Percentiles rank a stretch among this genome's conserved stretches.
These are phyloP conservation scores for Psophocarpus tetragonolobus DNA, from an alignment of 306 rosid genomes.

Conservation along the genomic window DNA sequence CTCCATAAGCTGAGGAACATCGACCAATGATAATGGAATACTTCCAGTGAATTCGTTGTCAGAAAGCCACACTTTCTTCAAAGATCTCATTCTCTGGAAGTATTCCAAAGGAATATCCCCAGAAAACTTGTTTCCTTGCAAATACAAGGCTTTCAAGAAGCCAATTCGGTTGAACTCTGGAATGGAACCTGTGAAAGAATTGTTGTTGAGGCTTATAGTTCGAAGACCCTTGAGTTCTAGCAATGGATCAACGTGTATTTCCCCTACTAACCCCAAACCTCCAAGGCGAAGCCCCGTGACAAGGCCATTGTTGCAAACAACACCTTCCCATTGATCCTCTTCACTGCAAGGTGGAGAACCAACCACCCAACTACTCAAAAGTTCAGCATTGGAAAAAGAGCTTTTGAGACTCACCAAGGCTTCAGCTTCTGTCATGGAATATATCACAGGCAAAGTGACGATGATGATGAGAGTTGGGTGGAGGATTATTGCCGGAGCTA, in stretches of 20 bases:
- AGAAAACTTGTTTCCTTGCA: slow-evolving; percentile 64
- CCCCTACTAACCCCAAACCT: slow-evolving; percentile 50
- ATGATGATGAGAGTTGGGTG: slow-evolving; percentile 32
- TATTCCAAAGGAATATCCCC: slow-evolving; percentile 62
- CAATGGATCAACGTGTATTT: slow-evolving; percentile 49
- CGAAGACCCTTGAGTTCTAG: slow-evolving; percentile 48
- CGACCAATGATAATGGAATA: slow-evolving; percentile 55
- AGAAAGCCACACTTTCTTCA: slow-evolving; percentile 69
- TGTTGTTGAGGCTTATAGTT: slow-evolving; percentile 54
- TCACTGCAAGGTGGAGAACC: slow-evolving; percentile 46
- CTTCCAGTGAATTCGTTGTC: slow-evolving; percentile 60
- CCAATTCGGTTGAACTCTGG: slow-evolving; percentile 61
- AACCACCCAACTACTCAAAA: slow-evolving; percentile 50
- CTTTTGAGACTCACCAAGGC: slow-evolving; percentile 59
- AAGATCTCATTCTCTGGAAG: slow-evolving; percentile 55
- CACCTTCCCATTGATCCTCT: slow-evolving; percentile 52
- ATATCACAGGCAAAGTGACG: neutral
- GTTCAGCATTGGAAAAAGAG: slow-evolving; percentile 44
- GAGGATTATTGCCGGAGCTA: slow-evolving; percentile 34
- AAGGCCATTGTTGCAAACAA: slow-evolving; percentile 47
- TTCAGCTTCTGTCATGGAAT: slow-evolving; percentile 55
- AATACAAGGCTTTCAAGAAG: slow-evolving; percentile 53
- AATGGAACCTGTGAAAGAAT: slow-evolving; percentile 63
- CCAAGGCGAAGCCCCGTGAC: slow-evolving; percentile 60
- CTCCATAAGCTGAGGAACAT: slow-evolving; percentile 49